phyloP scores from a whole-genome alignment of 495 filamentous ascomycete genomes.

The Penicillium mononematosum region DNA sequence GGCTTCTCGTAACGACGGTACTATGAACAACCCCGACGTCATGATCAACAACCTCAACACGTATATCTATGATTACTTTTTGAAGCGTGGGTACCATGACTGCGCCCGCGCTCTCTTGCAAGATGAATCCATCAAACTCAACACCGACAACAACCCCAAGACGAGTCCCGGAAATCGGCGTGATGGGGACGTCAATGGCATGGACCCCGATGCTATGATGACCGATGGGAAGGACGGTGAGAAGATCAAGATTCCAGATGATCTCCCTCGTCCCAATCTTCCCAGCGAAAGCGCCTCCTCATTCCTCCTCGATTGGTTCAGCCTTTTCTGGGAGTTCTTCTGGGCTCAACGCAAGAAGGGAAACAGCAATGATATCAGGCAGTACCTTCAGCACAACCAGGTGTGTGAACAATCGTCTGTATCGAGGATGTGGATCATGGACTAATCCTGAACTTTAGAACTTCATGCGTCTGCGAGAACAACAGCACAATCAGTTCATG shows the following conservation, averaged over 20 bases:
- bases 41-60: conserved; percentile 88
- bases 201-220: conserved; percentile 80
- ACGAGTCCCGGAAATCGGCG: conserved; percentile 57
- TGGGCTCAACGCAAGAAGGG: conserved; percentile 67
- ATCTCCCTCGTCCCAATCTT: conserved; percentile 73
- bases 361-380: conserved; percentile 54
- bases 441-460: conserved; percentile 33
- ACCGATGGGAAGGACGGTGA: conserved; percentile 74
- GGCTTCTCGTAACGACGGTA: conserved; percentile 47
- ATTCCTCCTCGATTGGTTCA: conserved; percentile 94
- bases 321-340: conserved; percentile 94
- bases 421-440: conserved; percentile 11
- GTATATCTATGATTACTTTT: conserved; percentile 96
- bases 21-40: conserved; percentile 47
- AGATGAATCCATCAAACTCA: conserved; percentile 47
- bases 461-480: conserved; percentile 44
- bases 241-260: conserved; percentile 69
- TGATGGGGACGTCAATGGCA: conserved; percentile 70
- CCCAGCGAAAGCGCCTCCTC: conserved; percentile 61
- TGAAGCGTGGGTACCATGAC: conserved; percentile 76
- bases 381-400: conserved; percentile 79
- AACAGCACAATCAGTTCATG: conserved; percentile 64
- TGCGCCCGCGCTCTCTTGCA: conserved; percentile 70
- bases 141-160: conserved; percentile 60
- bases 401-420: conserved; percentile 46